These are phyloP conservation scores for Suillus luteus DNA, from an alignment of 768 basidiomycete genomes.

Conservation along the genomic window DNA sequence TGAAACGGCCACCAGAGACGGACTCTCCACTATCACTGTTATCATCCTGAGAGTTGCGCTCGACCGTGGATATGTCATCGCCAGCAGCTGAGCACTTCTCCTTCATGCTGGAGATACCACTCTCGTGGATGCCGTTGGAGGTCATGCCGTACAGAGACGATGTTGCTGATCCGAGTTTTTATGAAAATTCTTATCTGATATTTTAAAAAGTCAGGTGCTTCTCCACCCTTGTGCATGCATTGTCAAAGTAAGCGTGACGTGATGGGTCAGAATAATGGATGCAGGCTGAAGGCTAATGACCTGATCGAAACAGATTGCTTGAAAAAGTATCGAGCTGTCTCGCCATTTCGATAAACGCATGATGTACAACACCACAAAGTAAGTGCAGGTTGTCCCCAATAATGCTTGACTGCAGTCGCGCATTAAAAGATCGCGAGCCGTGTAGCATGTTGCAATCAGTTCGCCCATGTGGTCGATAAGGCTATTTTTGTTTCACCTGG, in stretches of 20 bases:
- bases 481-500: conserved; percentile 12
- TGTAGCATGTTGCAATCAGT: neutral
- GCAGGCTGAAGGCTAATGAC: neutral
- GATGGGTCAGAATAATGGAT: neutral
- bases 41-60: conserved; percentile 13
- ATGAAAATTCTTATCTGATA: conserved; percentile 13
- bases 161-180: conserved; percentile 1
- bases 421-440: neutral
- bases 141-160: neutral
- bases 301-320: neutral
- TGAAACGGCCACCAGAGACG: conserved; percentile 2
- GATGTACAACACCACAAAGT: neutral
- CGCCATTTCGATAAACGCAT: neutral
- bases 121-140: conserved; percentile 9
- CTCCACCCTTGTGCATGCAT: conserved; percentile 1
- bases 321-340: neutral
- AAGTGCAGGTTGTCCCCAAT: neutral
- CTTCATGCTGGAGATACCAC: neutral
- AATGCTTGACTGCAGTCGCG: neutral
- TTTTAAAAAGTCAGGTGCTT: conserved; percentile 8
- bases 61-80: conserved; percentile 12
- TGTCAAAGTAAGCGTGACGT: neutral
- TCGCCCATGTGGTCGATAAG: conserved; percentile 10
- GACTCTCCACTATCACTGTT: neutral
- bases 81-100: conserved; percentile 11